Base-by-base conservation (phyloP, 2,329 filamentous ascomycete species). In the Pseudogymnoascus sp. region DNA sequence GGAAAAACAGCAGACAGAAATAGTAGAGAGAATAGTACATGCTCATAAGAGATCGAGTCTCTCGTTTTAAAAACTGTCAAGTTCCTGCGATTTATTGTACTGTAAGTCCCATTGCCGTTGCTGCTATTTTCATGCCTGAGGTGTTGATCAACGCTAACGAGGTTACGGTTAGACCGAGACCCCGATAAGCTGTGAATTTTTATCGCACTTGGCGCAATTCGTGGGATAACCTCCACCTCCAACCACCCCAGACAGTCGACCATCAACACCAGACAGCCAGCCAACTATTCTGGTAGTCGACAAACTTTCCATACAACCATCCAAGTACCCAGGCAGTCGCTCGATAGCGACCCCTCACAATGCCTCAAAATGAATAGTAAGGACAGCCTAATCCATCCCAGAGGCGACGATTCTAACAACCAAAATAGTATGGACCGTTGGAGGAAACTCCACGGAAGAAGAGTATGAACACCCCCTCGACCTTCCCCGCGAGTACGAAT, bases 51-150 rank as follows among this genome's bases (percentile, higher is more conserved):
- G 27, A 52, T 31, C 8, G n/a, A 52, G 8, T 31, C 13, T 10
- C 2, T 55, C 5, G 13, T 18, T 33, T 18, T 33, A 4, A 33
- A 5, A 21, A 15, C 4, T 33, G 9, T 10, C 29, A 13, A 42
- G 18, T 25, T 6, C 10, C 18, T 5, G 1, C 21, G 12, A 27
- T 45, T 42, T 42, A 42, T 42, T 42, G 18, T n/a, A n/a, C 15
- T 37, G 77, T 93, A 92, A 73, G 86, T 84, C 68, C 83, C 79
- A 27, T 77, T 33, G 29, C 18, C 15, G 15, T 33, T 3, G 12
- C 27, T 48, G 21, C 4, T 9, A 55, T 33, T 33, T 21, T 55
- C 1, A n/a, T 35, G 48, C 48, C 25, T 52, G 45, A 48, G 45
- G 48, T 33, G 27, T 35, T 35, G 15, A 55, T 55, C 48, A 55